A percentile compares a stretch with the other conserved stretches of the same genome.
phyloP scores from a whole-genome alignment of 768 basidiomycete genomes.

The Boletus speciosus region DNA sequence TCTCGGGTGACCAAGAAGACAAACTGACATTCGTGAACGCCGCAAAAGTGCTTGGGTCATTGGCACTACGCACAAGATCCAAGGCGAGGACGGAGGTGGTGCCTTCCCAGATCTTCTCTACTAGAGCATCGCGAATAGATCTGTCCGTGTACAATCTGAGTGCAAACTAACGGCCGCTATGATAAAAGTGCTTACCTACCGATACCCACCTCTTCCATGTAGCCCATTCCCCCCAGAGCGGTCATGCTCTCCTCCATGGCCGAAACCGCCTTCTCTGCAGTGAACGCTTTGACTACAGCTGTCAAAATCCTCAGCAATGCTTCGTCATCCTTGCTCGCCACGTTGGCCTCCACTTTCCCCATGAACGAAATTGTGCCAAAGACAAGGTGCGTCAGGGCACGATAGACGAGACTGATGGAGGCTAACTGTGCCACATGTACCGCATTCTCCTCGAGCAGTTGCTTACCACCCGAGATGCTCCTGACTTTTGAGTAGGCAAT shows the following conservation, averaged over 20 bases:
- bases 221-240: constrained; percentile 71
- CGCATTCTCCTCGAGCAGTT: constrained; percentile 50
- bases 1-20: not conserved
- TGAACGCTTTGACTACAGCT: constrained; percentile 67
- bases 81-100: constrained; percentile 65
- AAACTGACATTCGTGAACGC: constrained; percentile 50
- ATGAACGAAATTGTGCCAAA: constrained; percentile 59
- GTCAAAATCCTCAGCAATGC: constrained; percentile 60
- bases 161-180: not conserved
- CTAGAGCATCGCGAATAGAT: constrained; percentile 62
- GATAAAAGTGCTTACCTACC: constrained; percentile 40
- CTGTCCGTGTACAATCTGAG: constrained; percentile 21
- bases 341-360: constrained; percentile 58
- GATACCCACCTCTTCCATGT: constrained; percentile 80
- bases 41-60: constrained; percentile 40
- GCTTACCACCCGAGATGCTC: constrained; percentile 47
- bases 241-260: constrained; percentile 77
- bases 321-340: constrained; percentile 47
- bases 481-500: constrained; percentile 62
- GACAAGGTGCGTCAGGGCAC: constrained; percentile 58
- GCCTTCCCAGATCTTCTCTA: constrained; percentile 85
- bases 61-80: constrained; percentile 58
- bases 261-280: constrained; percentile 56
- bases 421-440: constrained; percentile 67
- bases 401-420: constrained; percentile 56